Conservation (phyloP, 495 filamentous ascomycete species). For the Xylaria nigripes region DNA sequence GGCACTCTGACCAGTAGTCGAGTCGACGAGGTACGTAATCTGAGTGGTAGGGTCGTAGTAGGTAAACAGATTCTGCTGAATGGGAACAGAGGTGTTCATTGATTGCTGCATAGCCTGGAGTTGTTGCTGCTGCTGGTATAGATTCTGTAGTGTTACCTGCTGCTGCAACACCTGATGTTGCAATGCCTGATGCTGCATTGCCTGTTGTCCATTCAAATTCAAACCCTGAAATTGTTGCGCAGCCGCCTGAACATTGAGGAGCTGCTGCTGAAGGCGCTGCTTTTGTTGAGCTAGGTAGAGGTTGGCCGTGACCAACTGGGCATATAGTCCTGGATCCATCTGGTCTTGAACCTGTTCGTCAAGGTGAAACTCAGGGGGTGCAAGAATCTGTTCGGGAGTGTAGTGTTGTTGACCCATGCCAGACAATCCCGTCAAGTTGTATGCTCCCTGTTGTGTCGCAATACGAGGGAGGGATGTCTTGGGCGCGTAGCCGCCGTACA, state of each 20-base stretch:
- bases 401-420: conserved; percentile 37
- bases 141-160: conserved; percentile 35
- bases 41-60: conserved; percentile 80
- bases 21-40: conserved; percentile 55
- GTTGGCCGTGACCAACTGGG: conserved; percentile 77
- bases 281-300: conserved; percentile 81
- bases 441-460: conserved; percentile 27
- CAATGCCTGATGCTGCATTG: conserved; percentile 31
- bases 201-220: conserved; percentile 45
- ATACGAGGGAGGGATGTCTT: conserved; percentile 46
- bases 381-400: conserved; percentile 72
- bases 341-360: conserved; percentile 55
- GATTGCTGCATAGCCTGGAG: conserved; percentile 68
- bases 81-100: conserved; percentile 35
- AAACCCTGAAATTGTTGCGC: conserved; percentile 73
- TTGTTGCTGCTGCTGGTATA: conserved; percentile 55
- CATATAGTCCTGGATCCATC: conserved; percentile 75
- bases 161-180: conserved; percentile 36
- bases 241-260: conserved; percentile 48
- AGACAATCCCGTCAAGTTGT: conserved; percentile 18
- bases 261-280: conserved; percentile 63
- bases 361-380: conserved; percentile 68
- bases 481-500: conserved; percentile 41
- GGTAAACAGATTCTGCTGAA: conserved; percentile 56
- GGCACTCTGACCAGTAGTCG: conserved; percentile 40